A percentile compares a stretch with the other conserved stretches of the same genome.
These are phyloP conservation scores for Ophiobolus disseminans DNA, from an alignment of 2,329 filamentous ascomycete genomes.

Conservation along the genomic window DNA sequence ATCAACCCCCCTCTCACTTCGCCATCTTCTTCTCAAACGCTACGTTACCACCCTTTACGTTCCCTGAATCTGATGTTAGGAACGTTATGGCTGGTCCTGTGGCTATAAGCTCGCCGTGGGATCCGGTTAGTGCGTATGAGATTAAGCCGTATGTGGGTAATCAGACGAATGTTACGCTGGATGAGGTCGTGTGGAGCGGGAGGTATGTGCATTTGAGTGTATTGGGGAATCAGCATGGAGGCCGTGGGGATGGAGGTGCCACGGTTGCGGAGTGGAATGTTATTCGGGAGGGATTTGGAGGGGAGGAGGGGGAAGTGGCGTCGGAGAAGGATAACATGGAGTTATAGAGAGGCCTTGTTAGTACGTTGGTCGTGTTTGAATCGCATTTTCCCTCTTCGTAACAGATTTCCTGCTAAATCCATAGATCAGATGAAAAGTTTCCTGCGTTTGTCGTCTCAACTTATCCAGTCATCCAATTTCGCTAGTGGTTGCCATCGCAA, in stretches of 20 bases:
- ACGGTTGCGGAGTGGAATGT: conserved; percentile 63
- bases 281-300: conserved; percentile 23
- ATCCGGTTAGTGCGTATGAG: conserved; percentile 40
- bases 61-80: conserved; percentile 13
- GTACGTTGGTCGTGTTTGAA: too few species aligned
- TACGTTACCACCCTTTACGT: conserved; percentile 38
- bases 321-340: background rate
- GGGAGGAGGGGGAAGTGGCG: conserved; percentile 1
- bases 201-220: conserved; percentile 57
- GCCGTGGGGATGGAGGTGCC: conserved; percentile 50
- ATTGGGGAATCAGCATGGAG: conserved; percentile 53
- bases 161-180: conserved; percentile 54
- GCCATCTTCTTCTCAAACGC: conserved; percentile 63
- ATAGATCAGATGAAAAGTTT: background rate
- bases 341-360: background rate
- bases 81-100: conserved; percentile 35
- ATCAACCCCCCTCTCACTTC: conserved; percentile 61
- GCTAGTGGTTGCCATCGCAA: too few species aligned
- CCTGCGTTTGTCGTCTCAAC: too few species aligned
- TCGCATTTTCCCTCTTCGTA: background rate
- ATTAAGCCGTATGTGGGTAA: conserved; percentile 54
- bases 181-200: conserved; percentile 51
- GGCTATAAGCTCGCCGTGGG: conserved; percentile 52
- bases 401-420: background rate
- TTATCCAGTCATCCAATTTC: too few species aligned